Evolutionary conservation across 2,329 filamentous ascomycete species (phyloP), one percentile per base, ranked within the genome.

Genomic region (Pseudocercospora fuligena): DNA sequence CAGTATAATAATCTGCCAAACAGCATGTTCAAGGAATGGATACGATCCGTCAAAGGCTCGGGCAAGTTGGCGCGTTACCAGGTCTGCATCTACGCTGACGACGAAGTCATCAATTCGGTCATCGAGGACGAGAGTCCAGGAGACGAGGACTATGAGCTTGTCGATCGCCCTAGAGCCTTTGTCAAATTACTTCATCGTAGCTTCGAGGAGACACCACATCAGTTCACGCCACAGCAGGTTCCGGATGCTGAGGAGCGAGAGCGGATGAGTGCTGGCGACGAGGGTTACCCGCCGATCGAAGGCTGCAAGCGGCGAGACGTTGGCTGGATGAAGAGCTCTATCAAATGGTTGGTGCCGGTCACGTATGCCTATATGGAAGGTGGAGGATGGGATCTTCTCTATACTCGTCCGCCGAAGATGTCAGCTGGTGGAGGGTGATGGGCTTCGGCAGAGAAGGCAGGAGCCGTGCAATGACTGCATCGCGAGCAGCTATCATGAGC

Each of bases 271-370:
- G n/a, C 31, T 21, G 56, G 40, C 3, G 63, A 60, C 14, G 56
- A 65, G n/a, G 46, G 56, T 7, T 61, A 14, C 19, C 40, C 57
- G 5, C 31, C 63, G 1, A 60, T 65, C 29, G 63, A 65, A 9
- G 63, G 63, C 2, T 54, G 46, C 57, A 60, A 19, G 46, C 56
- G 25, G 16, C 8, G 47, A 9, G 64, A 66, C 8, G 63, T 65
- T 14, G 63, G 63, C 9, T 65, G 63, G 63, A 53, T 60, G 12
- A 65, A 61, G 31, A 33, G 49, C n/a, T n/a, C 57, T 19, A 27
- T 31, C 6, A 14, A 31, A 5, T 4, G 27, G 14, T 46, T 65
- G 19, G n/a, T 61, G 16, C 63, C 57, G 1, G n/a, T 29, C 12
- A 27, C 16, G 1, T 61, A 65, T 19, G 23, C 14, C 12, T 5